Evolutionary conservation across 192 early-diverging fungal species (phyloP).

Genomic region (Neocallimastix lanati): DNA sequence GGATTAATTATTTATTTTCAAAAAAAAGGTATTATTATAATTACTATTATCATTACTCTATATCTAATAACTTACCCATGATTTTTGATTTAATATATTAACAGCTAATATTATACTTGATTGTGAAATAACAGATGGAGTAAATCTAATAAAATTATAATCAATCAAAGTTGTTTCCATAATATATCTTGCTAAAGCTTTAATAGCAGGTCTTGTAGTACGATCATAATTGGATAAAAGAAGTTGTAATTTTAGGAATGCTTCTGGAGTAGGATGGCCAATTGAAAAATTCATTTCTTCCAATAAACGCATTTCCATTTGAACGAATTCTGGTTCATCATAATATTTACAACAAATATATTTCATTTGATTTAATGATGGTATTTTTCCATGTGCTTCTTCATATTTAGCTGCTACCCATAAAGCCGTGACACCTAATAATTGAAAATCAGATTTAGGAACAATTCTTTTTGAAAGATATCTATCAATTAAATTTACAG

Average conservation of each 20-base stretch:
- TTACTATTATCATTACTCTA: too few relatives aligned
- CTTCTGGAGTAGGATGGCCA: constrained; percentile 21
- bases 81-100: constrained; percentile 5
- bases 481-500: constrained; percentile 33
- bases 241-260: constrained; percentile 15
- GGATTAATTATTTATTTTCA: too few relatives aligned
- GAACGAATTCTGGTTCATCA: constrained; percentile 15
- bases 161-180: constrained; percentile 24
- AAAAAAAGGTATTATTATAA: too few relatives aligned
- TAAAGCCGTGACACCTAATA: constrained; percentile 30
- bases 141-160: constrained; percentile 14
- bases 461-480: constrained; percentile 15
- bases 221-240: neutral
- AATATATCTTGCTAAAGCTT: constrained; percentile 23
- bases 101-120: constrained; percentile 13
- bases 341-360: constrained; percentile 14
- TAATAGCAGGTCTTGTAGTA: constrained; percentile 7
- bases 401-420: constrained; percentile 41
- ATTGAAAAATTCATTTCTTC: constrained; percentile 19
- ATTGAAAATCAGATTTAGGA: constrained; percentile 15
- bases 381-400: constrained; percentile 39
- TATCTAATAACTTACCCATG: too few relatives aligned
- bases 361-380: constrained; percentile 19
- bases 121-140: constrained; percentile 17
- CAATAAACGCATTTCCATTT: constrained; percentile 26